Evolutionary conservation across 2,329 filamentous ascomycete species (phyloP), one percentile per base, ranked within the genome.

Genomic region (Trichoderma endophyticum): DNA sequence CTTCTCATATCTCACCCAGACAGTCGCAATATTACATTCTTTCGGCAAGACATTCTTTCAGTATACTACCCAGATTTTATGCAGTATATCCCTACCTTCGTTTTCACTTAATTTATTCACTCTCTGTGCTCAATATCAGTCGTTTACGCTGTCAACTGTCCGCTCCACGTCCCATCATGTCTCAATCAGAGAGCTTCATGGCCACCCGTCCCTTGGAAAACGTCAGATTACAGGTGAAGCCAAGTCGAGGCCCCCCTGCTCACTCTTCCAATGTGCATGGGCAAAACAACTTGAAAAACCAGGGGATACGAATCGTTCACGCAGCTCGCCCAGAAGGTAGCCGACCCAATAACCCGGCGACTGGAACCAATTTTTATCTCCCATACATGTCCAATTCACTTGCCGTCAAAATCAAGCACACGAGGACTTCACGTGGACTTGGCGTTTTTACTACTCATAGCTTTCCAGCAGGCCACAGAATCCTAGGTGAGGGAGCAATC

Each of bases 361-460:
- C n/a, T 11, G n/a, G 9, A 34, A 7, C n/a, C n/a, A 12, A n/a
- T 21, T 6, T 34, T 12, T 24, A 34, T 34, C 57, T 8, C 18
- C 57, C 28, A 34, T 28, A 28, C 18, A 5, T 60, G 18, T 7
- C 6, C n/a, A 60, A 34, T 32, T 11, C 32, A 8, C 15, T 74
- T 6, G 75, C 71, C 15, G 51, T 77, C 15, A 7, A 9, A 1
- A 70, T 78, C 34, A 30, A 15, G 7, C 2, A 73, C 1, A 76
- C 75, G 1, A 3, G 14, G 1, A 71, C 54, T 3, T 7, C 18
- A 5, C 73, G 73, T 1, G 69, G 72, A 3, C 34, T 15, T 6
- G 79, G 79, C 11, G 56, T 80, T 7, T 77, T 76, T 66, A 75
- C 76, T 5, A 48, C 1, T 0, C 62, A 6, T 1, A n/a, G 75